Evolutionary conservation across 129 eudicot species (phyloP), one percentile per base, ranked within the genome.

Genomic region (Saposhnikovia divaricata): DNA sequence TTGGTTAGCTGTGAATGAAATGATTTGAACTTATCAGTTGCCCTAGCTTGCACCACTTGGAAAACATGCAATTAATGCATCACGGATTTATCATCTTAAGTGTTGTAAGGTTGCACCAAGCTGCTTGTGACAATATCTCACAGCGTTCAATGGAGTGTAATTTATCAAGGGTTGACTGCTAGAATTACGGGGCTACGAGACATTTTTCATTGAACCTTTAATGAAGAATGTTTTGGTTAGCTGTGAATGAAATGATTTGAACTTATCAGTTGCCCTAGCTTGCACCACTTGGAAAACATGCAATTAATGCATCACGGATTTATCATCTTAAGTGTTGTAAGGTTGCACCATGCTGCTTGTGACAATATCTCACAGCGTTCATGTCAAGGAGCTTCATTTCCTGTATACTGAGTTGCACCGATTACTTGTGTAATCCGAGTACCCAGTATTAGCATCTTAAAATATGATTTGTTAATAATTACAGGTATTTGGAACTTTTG

Each of bases 21-120:
- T 68, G 73, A 31, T 23, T 68, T 68, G 16, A n/a, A 61, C 34
- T 61, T 61, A 61, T 13, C 16, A 66, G 40, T 65, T 14, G 7
- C 40, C 40, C 72, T 66, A 28, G 39, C 21, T 66, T 28, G 38
- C 37, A 27, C 21, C 14, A 65, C 72, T 27, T 25, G 5, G 18
- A 65, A 61, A 65, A 66, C 40, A 66, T 66, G 72, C 18, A 66
- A 66, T 6, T 65, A 65, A 39, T 12, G 72, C 72, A 66, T 66
- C 19, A 14, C 34, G 9, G 72, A 66, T 66, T 7, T 31, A 44
- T 44, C 12, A 44, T 44, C 47, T 9, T 44, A 13, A 25, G 2
- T 31, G 23, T 34, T 13, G 42, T 68, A 68, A 68, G 39, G 43
- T 34, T 68, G 27, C 40, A 28, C 19, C 3, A 66, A 28, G 40